phyloP scores from a whole-genome alignment of 2,329 filamentous ascomycete species.

The Cordyceps tenuipes region DNA sequence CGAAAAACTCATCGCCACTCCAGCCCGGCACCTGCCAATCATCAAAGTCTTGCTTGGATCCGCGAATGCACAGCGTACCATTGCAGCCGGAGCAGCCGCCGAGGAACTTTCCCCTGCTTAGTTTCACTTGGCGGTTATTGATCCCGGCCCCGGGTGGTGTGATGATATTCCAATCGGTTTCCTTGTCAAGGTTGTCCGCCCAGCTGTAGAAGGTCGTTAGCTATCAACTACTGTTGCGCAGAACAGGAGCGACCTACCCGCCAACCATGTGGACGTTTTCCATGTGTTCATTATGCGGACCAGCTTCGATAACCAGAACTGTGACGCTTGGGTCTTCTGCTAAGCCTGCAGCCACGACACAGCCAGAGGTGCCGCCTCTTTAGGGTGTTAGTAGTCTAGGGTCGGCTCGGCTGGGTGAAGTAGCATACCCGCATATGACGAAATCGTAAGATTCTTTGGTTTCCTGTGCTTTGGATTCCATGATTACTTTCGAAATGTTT shows the following conservation, averaged over 20 bases:
- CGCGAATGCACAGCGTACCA: slow-evolving; percentile 41
- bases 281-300: slow-evolving; percentile 31
- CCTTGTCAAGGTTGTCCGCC: slow-evolving; percentile 37
- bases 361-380: slow-evolving; percentile 29
- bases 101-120: slow-evolving; percentile 40
- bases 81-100: slow-evolving; percentile 42
- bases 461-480: neutral
- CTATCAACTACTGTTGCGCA: neutral
- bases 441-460: slow-evolving; percentile 21
- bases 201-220: slow-evolving; percentile 20
- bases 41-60: slow-evolving; percentile 40
- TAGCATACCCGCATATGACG: slow-evolving; percentile 27
- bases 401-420: neutral
- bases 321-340: slow-evolving; percentile 24
- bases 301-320: slow-evolving; percentile 30
- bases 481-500: neutral
- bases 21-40: slow-evolving; percentile 48
- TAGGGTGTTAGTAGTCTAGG: neutral
- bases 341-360: slow-evolving; percentile 29
- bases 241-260: slow-evolving; percentile 26
- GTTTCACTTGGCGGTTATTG: slow-evolving; percentile 35
- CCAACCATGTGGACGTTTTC: slow-evolving; percentile 44
- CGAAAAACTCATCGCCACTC: slow-evolving; percentile 49
- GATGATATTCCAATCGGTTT: slow-evolving; percentile 43
- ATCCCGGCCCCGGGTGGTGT: slow-evolving; percentile 31